These are phyloP conservation scores for Botryococcus braunii DNA, from an alignment of 163 green algal genomes.

Conservation along the genomic window DNA sequence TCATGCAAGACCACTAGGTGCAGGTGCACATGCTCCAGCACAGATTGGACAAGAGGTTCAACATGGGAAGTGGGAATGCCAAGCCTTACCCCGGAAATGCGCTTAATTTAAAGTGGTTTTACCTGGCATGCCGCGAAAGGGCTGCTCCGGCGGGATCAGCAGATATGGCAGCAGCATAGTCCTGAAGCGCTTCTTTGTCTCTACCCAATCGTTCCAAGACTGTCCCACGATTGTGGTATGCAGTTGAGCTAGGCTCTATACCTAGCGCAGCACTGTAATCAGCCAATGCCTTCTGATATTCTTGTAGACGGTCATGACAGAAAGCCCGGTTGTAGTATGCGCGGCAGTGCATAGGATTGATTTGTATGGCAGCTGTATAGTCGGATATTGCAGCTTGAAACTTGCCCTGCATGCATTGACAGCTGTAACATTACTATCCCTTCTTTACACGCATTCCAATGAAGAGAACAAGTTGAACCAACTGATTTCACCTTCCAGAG, in stretches of 20 bases:
- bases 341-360: slow-evolving; percentile 66
- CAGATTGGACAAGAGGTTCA: neutral
- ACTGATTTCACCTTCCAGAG: neutral
- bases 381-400: slow-evolving; percentile 58
- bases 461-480: neutral
- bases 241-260: slow-evolving; percentile 64
- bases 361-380: slow-evolving; percentile 56
- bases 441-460: neutral
- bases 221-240: slow-evolving; percentile 53
- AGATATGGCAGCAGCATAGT: slow-evolving; percentile 48
- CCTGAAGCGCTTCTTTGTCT: slow-evolving; percentile 35
- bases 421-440: neutral
- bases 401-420: slow-evolving; percentile 28
- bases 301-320: slow-evolving; percentile 47
- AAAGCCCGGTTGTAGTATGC: slow-evolving; percentile 78
- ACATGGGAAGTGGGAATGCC: neutral
- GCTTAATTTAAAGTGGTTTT: too few species aligned
- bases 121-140: slow-evolving; percentile 38
- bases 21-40: neutral
- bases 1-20: neutral
- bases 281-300: slow-evolving; percentile 20
- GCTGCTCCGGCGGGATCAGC: slow-evolving; percentile 35
- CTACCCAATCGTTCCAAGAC: slow-evolving; percentile 2
- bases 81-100: too few species aligned
- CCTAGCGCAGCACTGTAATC: slow-evolving; percentile 52